Conservation (phyloP, 2,329 filamentous ascomycete species). For the Chaetoscypha palmicola region DNA sequence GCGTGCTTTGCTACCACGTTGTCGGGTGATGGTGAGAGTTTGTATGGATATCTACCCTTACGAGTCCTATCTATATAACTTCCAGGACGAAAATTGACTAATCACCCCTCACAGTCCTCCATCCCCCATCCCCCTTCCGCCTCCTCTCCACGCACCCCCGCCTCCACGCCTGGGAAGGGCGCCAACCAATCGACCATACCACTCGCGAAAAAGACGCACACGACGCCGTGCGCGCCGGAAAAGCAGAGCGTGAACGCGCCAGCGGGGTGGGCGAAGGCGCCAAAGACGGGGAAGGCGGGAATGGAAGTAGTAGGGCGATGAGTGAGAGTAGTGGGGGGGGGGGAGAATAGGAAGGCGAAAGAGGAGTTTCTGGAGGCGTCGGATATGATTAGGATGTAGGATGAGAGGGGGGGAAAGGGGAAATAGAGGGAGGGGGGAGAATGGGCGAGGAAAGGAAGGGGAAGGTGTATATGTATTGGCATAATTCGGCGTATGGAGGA, state of each 20-base stretch:
- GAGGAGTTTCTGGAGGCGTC: constrained; percentile 43
- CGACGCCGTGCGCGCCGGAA: constrained; percentile 35
- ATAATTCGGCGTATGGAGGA: too few species aligned
- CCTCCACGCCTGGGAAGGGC: constrained; percentile 16
- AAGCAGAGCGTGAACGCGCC: not conserved
- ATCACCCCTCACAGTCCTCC: too few species aligned
- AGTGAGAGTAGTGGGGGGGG: constrained; percentile 12
- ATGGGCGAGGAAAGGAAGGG: not conserved
- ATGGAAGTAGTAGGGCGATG: constrained; percentile 22
- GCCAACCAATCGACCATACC: constrained; percentile 10
- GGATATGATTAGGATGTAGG: constrained; percentile 45
- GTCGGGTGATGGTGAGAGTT: too few species aligned
- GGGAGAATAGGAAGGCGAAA: constrained; percentile 34
- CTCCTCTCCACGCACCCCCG: constrained; percentile 13
- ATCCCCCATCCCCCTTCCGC: too few species aligned
- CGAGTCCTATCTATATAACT: too few species aligned
- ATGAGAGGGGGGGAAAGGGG: constrained; percentile 36
- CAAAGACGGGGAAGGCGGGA: constrained; percentile 34
- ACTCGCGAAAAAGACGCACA: constrained; percentile 14
- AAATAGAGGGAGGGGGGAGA: not conserved
- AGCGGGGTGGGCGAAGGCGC: not conserved
- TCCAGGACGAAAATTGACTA: too few species aligned
- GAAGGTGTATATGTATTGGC: not conserved
- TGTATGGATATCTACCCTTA: too few species aligned
- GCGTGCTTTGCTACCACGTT: too few species aligned